These are phyloP conservation scores for Globisporangium heterothallicum DNA, from an alignment of 352 stramenopile species.

Conservation along the genomic window DNA sequence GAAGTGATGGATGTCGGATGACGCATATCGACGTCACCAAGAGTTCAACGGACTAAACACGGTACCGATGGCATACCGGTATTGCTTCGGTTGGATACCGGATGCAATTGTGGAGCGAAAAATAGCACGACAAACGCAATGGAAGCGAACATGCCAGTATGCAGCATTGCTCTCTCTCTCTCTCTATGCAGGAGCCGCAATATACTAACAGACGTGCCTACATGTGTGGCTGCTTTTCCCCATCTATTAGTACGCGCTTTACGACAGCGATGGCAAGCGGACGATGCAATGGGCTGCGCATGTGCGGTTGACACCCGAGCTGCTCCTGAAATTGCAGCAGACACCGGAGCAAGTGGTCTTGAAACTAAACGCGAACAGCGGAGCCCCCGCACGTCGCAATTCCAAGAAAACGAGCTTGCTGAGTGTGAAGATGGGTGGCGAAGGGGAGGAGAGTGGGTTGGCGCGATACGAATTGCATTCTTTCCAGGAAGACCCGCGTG, in stretches of 20 bases:
- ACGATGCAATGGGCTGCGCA: slow-evolving; percentile 53
- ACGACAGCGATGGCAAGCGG: slow-evolving; percentile 35
- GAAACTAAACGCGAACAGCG: slow-evolving; percentile 22
- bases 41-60: not conserved
- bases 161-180: not conserved
- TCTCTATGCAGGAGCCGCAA: too few relatives aligned
- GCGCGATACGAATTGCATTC: slow-evolving; percentile 73
- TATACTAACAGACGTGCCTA: too few relatives aligned
- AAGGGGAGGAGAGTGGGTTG: slow-evolving; percentile 10
- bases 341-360: slow-evolving; percentile 20
- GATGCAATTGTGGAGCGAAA: not conserved
- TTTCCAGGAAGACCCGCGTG: slow-evolving; percentile 59
- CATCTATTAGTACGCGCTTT: slow-evolving; percentile 55
- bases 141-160: slow-evolving; percentile 12
- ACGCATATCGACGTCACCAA: not conserved
- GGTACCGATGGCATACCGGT: not conserved
- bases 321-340: slow-evolving; percentile 54
- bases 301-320: slow-evolving; percentile 69
- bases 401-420: slow-evolving; percentile 49
- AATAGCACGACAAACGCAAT: slow-evolving; percentile 4
- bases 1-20: slow-evolving; percentile 4
- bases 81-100: not conserved
- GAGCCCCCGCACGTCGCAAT: slow-evolving; percentile 13
- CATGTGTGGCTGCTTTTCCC: too few relatives aligned
- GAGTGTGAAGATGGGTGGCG: slow-evolving; percentile 22